A percentile compares a stretch with the other conserved stretches of the same genome.
Conservation (phyloP, 345 rosid species). For the Populus nigra region DNA sequence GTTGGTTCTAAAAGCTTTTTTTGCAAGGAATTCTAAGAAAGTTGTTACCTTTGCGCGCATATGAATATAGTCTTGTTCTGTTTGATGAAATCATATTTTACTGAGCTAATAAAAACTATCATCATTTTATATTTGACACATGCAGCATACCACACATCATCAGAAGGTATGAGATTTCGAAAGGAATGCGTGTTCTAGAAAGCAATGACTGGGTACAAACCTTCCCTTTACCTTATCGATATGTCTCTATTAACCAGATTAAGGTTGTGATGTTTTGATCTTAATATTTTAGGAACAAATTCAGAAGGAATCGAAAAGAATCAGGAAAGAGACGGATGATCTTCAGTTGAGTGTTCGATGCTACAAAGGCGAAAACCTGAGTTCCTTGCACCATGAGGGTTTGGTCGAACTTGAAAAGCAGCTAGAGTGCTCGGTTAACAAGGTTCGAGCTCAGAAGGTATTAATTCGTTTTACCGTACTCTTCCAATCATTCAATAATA, state of each 20-base stretch:
- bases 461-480: background rate
- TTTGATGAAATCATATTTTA: too few species aligned
- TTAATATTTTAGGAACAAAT: constrained; percentile 23
- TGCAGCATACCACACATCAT: constrained; percentile 37
- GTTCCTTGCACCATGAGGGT: constrained; percentile 21
- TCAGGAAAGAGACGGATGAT: constrained; percentile 28
- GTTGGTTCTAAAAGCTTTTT: too few species aligned
- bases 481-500: too few species aligned
- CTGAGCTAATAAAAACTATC: background rate
- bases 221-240: background rate
- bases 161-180: constrained; percentile 23
- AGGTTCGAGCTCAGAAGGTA: constrained; percentile 42
- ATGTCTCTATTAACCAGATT: background rate
- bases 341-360: constrained; percentile 36
- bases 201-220: constrained; percentile 17
- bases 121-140: background rate
- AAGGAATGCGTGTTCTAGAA: constrained; percentile 21
- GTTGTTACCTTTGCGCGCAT: background rate
- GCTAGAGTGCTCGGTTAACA: constrained; percentile 28
- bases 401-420: constrained; percentile 31
- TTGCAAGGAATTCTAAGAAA: background rate
- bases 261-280: background rate
- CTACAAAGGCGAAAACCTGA: constrained; percentile 30
- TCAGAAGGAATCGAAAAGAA: constrained; percentile 23
- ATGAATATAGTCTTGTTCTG: too few species aligned